Evolutionary conservation across 2,329 filamentous ascomycete species (phyloP), one percentile per base, ranked within the genome.

Genomic region (Monosporascus sp.): DNA sequence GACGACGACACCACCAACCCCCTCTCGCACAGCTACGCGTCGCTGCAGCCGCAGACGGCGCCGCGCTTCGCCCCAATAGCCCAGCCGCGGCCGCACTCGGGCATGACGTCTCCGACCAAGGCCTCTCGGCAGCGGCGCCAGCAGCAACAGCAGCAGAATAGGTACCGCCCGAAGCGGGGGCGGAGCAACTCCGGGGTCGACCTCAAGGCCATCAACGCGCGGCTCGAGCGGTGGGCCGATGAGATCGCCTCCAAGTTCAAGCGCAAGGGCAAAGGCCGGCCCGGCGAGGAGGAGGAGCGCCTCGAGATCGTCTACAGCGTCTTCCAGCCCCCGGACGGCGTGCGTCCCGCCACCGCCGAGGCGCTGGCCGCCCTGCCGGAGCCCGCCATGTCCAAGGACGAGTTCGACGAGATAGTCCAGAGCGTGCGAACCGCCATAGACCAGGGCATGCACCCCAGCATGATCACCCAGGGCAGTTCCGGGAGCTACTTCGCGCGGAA

Each of bases 211-310:
- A 97, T 99, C 73, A 99, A 99, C 71, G 92, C 93, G 54, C 82
- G 94, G 24, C 77, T 99, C 25, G 94, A 99, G 73, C 82, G 89
- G 68, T 99, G 94, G 94, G 94, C 94, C 17, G 94, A 97, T 63
- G 94, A 99, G 74, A 97, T 99, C 65, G 92, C 94, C 31, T 89
- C 90, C 62, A 94, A 95, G 64, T 97, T 99, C 80, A 97, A 96
- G 76, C 89, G 92, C 20, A 86, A 86, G 64, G 84, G 87, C 51
- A 90, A 86, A 68, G 88, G 87, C 49, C 87, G 84, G 64, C 74
- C 69, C 9, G 77, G 85, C 45, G 89, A 95, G 60, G 90, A 95
- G 62, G 90, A 95, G 62, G 90, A 96, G 70, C 86, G 86, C 51
- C 77, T 97, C 36, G 94, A 99, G 74, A 99, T 99, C 55, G 92